phyloP scores from a whole-genome alignment of 305 asterid species.

The Ajuga reptans region DNA sequence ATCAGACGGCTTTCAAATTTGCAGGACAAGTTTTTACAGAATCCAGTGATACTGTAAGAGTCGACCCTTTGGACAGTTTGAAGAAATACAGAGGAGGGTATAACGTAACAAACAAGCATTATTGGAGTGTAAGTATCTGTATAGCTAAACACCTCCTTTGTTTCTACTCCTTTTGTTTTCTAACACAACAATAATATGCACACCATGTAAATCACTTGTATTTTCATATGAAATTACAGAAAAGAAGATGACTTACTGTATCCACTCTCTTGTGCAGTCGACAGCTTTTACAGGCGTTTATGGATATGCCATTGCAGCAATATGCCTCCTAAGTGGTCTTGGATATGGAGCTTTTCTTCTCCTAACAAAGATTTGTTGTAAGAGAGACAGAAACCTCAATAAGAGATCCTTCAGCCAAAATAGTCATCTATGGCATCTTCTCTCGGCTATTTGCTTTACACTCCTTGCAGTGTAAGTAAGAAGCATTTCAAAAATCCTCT shows the following conservation, averaged over 20 bases:
- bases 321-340: conserved; percentile 52
- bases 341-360: conserved; percentile 44
- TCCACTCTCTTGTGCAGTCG: conserved; percentile 41
- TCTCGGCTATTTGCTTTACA: conserved; percentile 42
- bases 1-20: conserved; percentile 13
- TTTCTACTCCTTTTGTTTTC: not conserved
- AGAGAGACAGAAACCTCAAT: conserved; percentile 26
- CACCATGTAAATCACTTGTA: not conserved
- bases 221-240: not conserved
- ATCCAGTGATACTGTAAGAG: conserved; percentile 39
- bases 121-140: conserved; percentile 63
- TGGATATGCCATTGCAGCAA: conserved; percentile 47
- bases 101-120: conserved; percentile 53
- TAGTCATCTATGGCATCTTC: conserved; percentile 31
- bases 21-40: conserved; percentile 44
- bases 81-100: conserved; percentile 72
- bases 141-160: not conserved
- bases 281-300: conserved; percentile 48
- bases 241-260: not conserved
- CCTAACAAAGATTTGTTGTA: conserved; percentile 25
- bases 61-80: conserved; percentile 48
- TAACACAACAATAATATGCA: not conserved
- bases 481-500: not conserved
- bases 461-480: conserved; percentile 48
- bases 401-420: conserved; percentile 30